Conservation (phyloP, 768 basidiomycete species). For the Neoboletus magnificus region DNA sequence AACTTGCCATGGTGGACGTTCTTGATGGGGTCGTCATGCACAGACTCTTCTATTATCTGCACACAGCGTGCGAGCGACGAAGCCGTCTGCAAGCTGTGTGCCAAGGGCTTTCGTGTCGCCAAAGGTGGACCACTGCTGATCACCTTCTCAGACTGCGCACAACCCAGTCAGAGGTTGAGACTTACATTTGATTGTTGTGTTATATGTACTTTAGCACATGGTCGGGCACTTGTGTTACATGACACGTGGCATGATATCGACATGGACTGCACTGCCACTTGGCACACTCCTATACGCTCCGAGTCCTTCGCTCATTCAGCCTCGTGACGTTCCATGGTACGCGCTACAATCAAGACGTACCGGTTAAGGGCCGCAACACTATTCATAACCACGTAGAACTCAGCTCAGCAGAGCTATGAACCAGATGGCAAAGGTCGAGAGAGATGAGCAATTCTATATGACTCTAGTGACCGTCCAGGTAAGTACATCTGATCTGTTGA, state of each 20-base stretch:
- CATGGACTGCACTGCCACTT: constrained; percentile 17
- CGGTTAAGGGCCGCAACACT: background rate
- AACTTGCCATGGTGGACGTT: constrained; percentile 16
- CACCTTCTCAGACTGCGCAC: background rate
- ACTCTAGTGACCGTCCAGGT: constrained; percentile 16
- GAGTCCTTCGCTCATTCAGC: background rate
- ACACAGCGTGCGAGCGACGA: constrained; percentile 10
- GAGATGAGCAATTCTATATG: constrained; percentile 2
- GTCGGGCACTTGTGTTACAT: background rate
- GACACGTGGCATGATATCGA: constrained; percentile 13
- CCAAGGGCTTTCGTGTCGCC: background rate
- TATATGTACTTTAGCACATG: background rate
- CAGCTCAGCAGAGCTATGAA: background rate
- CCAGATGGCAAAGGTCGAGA: background rate
- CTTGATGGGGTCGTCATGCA: background rate
- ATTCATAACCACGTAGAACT: background rate
- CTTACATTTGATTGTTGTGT: constrained; percentile 10
- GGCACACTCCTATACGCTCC: constrained; percentile 1
- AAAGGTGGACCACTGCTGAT: background rate
- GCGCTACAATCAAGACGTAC: background rate
- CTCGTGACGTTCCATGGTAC: background rate
- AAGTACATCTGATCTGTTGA: background rate
- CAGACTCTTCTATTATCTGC: background rate
- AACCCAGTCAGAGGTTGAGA: constrained; percentile 4
- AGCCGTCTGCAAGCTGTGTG: background rate